Conservation (phyloP, 441 rosid species). For the Cnidoscolus chayamansa region DNA sequence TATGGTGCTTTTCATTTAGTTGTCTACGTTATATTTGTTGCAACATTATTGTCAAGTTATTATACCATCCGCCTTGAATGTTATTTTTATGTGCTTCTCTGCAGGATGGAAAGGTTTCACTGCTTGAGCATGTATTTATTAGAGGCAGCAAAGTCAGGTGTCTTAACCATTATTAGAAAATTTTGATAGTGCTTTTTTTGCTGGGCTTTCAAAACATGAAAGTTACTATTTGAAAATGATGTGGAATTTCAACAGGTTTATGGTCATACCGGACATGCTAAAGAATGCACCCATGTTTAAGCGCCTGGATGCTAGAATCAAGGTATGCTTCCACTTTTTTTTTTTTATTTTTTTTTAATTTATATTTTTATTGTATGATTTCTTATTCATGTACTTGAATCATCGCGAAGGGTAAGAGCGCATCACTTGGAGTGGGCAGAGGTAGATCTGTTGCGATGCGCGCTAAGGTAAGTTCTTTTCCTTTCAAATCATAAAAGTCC, state of each 20-base stretch:
- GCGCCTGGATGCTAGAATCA: conserved; percentile 93
- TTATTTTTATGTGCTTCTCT: conserved; percentile 4
- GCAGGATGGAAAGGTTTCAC: conserved; percentile 95
- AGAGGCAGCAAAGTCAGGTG: conserved; percentile 99
- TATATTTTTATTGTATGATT: not conserved
- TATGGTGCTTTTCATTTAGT: not conserved
- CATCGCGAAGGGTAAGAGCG: conserved; percentile 82
- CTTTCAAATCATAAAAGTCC: not conserved
- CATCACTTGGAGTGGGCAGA: conserved; percentile 95
- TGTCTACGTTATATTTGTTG: not conserved
- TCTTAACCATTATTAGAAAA: not conserved
- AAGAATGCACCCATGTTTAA: conserved; percentile 99
- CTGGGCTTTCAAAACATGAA: not conserved
- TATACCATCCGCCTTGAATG: not conserved
- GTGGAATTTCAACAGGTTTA: conserved; percentile 54
- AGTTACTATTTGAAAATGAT: not conserved
- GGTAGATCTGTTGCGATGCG: conserved; percentile 98
- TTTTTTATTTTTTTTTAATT: not conserved
- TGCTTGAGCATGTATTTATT: conserved; percentile 95
- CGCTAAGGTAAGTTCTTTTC: conserved; percentile 66
- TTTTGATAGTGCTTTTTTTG: not conserved
- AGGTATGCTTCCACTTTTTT: conserved; percentile 40
- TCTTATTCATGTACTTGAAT: conserved; percentile 4
- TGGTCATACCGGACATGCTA: conserved; percentile 99
- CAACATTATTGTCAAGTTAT: not conserved